phyloP scores from a whole-genome alignment of 1,139 yeast genomes.

The Nakaseomyces sp. region DNA sequence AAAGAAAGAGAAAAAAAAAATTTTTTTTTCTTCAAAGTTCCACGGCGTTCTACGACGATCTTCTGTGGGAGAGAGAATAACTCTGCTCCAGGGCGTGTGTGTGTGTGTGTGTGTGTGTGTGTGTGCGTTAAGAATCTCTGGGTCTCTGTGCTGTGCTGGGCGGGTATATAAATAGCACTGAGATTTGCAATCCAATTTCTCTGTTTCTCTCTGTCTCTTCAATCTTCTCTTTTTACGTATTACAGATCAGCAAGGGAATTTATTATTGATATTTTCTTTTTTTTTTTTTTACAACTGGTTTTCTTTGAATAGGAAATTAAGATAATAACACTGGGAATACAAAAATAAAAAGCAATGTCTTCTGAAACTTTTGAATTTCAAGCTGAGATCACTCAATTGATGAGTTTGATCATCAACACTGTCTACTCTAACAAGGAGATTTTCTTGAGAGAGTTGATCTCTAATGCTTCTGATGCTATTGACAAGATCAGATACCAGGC shows the following conservation, averaged over 20 bases:
- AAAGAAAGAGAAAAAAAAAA: not conserved
- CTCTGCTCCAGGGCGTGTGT: too few relatives aligned
- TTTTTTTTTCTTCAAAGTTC: conserved; percentile 1
- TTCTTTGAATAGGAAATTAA: not conserved
- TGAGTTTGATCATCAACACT: conserved; percentile 99
- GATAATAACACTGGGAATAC: conserved; percentile 5
- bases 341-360: conserved; percentile 38
- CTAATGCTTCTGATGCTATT: conserved; percentile 94
- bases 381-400: conserved; percentile 99
- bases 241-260: too few relatives aligned
- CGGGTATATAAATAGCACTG: conserved; percentile 1
- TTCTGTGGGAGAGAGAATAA: too few relatives aligned
- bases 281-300: not conserved
- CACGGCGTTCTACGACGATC: not conserved
- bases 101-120: too few relatives aligned
- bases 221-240: too few relatives aligned
- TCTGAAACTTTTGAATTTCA: conserved; percentile 91
- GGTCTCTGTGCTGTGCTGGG: too few relatives aligned
- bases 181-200: too few relatives aligned
- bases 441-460: conserved; percentile 96
- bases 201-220: not conserved
- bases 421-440: conserved; percentile 99
- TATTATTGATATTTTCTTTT: not conserved
- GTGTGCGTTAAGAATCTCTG: too few relatives aligned
- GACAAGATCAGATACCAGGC: conserved; percentile 98